Evolutionary conservation across 1,284 basidiomycete genomes (phyloP).

Genomic region (Irpex sp.): DNA sequence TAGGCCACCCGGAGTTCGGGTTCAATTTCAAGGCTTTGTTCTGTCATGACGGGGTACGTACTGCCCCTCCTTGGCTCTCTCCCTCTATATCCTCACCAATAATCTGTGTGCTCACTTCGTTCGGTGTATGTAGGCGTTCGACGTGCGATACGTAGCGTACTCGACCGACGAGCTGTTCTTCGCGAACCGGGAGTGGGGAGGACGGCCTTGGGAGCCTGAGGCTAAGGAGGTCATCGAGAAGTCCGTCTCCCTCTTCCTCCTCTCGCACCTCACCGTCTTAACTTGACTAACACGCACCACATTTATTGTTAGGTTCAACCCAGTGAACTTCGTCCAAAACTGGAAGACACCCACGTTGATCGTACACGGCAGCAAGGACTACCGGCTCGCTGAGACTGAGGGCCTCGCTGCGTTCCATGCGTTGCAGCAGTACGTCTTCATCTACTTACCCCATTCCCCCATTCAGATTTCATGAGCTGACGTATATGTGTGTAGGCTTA

Average conservation of each 20-base stretch:
- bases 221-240: conserved; percentile 52
- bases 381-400: conserved; percentile 79
- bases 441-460: background rate
- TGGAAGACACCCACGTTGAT: conserved; percentile 86
- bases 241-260: conserved; percentile 28
- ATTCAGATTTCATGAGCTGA: background rate
- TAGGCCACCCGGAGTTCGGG: conserved; percentile 83
- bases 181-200: conserved; percentile 83
- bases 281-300: background rate
- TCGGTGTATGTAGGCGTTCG: conserved; percentile 51
- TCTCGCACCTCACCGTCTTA: background rate
- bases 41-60: conserved; percentile 79
- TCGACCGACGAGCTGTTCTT: conserved; percentile 88
- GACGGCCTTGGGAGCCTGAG: conserved; percentile 71
- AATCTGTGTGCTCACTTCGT: conserved; percentile 6
- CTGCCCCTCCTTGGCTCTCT: conserved; percentile 10
- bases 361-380: conserved; percentile 87
- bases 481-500: conserved; percentile 41
- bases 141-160: conserved; percentile 70
- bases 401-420: conserved; percentile 81
- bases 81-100: too few species aligned
- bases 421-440: conserved; percentile 61
- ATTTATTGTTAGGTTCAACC: conserved; percentile 49
- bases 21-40: conserved; percentile 89
- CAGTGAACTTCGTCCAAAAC: conserved; percentile 74